These are phyloP conservation scores for Cryphonectria japonica DNA, from an alignment of 2,329 filamentous ascomycete genomes.

Conservation along the genomic window DNA sequence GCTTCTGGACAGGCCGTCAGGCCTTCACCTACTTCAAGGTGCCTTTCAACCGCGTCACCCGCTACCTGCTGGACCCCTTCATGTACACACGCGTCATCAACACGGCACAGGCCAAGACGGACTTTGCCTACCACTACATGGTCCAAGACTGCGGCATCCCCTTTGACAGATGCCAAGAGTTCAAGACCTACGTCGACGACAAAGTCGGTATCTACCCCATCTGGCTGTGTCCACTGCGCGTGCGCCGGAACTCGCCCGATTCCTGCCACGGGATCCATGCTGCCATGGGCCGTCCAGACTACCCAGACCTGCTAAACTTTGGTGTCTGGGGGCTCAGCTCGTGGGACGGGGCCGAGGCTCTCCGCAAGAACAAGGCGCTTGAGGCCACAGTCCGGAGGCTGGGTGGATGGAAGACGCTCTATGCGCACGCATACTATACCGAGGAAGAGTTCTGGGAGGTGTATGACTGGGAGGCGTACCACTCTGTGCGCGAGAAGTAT, in stretches of 20 bases:
- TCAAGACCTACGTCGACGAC: constrained; percentile 52
- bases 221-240: constrained; percentile 59
- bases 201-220: constrained; percentile 55
- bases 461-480: constrained; percentile 64
- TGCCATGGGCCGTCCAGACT: constrained; percentile 36
- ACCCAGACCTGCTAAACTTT: constrained; percentile 56
- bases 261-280: constrained; percentile 53
- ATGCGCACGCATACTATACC: constrained; percentile 70
- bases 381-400: constrained; percentile 63
- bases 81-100: constrained; percentile 64
- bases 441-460: constrained; percentile 70
- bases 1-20: constrained; percentile 68
- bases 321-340: constrained; percentile 63
- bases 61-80: constrained; percentile 63
- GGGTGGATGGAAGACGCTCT: constrained; percentile 71
- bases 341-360: constrained; percentile 48
- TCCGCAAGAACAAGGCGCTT: constrained; percentile 61
- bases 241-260: constrained; percentile 46
- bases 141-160: constrained; percentile 66
- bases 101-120: constrained; percentile 18
- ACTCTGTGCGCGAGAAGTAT: constrained; percentile 61
- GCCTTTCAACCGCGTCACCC: constrained; percentile 67
- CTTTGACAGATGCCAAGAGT: constrained; percentile 46
- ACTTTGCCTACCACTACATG: constrained; percentile 57
- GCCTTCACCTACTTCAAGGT: constrained; percentile 67